phyloP scores from a whole-genome alignment of 2,329 filamentous ascomycete genomes.

The Hortaea werneckii region DNA sequence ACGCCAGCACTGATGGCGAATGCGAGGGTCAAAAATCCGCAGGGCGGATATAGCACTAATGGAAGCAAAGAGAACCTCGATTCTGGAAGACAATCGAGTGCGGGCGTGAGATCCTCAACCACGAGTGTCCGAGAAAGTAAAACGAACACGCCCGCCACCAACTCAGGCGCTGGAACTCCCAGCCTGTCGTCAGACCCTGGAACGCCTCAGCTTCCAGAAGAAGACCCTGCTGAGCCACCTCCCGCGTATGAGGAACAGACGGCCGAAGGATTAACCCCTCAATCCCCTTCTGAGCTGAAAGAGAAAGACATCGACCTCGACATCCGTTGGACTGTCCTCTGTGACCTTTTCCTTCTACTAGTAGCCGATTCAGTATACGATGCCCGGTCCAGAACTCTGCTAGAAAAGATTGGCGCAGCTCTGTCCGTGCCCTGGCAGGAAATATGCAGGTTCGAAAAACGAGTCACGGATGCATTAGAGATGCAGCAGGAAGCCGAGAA shows the following conservation, averaged over 20 bases:
- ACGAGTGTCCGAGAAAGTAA: constrained; percentile 17
- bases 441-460: constrained; percentile 93
- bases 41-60: background rate
- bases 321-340: constrained; percentile 90
- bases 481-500: constrained; percentile 93
- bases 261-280: constrained; percentile 67
- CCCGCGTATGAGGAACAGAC: constrained; percentile 51
- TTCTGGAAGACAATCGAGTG: background rate
- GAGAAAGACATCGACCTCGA: constrained; percentile 88
- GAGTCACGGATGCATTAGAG: constrained; percentile 89
- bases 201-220: constrained; percentile 22
- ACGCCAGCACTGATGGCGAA: constrained; percentile 85
- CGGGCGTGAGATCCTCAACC: constrained; percentile 14
- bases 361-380: constrained; percentile 95
- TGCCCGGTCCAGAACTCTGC: constrained; percentile 68
- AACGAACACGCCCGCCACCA: constrained; percentile 8
- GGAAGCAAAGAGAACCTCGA: background rate
- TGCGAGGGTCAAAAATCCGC: constrained; percentile 79
- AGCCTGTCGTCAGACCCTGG: constrained; percentile 19
- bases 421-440: constrained; percentile 82
- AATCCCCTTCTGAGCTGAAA: constrained; percentile 69
- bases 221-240: constrained; percentile 8
- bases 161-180: constrained; percentile 10
- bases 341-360: constrained; percentile 88
- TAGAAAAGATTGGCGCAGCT: constrained; percentile 72